Base-by-base conservation (phyloP, 352 stramenopile species). In the Globisporangium cylindrosporum region DNA sequence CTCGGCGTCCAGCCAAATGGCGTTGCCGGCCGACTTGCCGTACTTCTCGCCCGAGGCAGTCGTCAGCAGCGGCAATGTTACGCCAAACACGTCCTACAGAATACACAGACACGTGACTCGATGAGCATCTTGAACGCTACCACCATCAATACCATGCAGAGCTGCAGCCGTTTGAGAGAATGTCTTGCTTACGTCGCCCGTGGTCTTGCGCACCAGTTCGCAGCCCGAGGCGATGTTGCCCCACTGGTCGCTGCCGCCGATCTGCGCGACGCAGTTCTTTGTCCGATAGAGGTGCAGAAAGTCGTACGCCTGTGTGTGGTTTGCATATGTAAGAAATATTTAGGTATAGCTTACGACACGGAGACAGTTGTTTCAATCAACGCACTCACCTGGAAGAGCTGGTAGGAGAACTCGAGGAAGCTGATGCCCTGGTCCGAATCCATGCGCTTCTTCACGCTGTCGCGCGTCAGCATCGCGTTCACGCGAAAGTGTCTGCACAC, bases 331-430 rank as follows among this genome's bases (percentile, higher is more conserved):
- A 20, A 51, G 5, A 51, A 18, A 9, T 24, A 24, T 51, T 24
- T 24, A 51, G 43, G 18, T 51, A 10, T 24, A 24, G 43, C 18
- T 56, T 29, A 29, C 18, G 29, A 22, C 8, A 32, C 3, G 20
- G 49, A 15, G 22, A 4, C n/a, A n/a, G 18, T 51, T 29, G 18
- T 27, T 29, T 29, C 49, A 9, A 15, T 56, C n/a, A 25, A 15
- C 36, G 15, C 4, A 32, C 32, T 67, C 22, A 77, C 68, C 69
- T 99, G 98, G 67, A 99, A 94, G 69, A 99, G 93, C 86, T 99
- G 98, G 83, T 99, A 99, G 70, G 98, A 99, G 72, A 99, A 99
- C 86, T 99, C 98, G 64, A 99, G 91, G 81, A 99, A 99, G 67
- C 89, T 98, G 76, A 99, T 95, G 55, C 93, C 93, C 29, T 97